Evolutionary conservation across 805 yeast species (phyloP).

Genomic region (Sugiyamaella boreocaroliniensis): DNA sequence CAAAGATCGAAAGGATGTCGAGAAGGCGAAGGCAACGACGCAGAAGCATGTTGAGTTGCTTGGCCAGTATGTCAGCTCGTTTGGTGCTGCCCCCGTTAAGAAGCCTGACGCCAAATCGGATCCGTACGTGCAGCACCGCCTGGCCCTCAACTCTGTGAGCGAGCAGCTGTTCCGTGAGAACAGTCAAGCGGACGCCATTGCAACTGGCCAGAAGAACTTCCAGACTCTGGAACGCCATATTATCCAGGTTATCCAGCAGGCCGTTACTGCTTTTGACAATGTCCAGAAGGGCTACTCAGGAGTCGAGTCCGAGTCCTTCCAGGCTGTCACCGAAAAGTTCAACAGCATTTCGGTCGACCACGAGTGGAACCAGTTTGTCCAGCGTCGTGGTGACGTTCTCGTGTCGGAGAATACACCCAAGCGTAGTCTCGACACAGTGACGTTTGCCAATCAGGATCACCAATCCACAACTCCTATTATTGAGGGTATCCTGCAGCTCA

Average conservation of each 20-base stretch:
- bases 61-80: conserved; percentile 32
- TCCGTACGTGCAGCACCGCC: conserved; percentile 42
- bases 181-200: conserved; percentile 39
- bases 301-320: conserved; percentile 27
- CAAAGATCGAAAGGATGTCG: conserved; percentile 35
- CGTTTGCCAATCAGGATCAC: conserved; percentile 38
- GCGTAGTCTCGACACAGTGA: conserved; percentile 33
- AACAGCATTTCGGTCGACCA: conserved; percentile 32
- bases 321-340: conserved; percentile 30
- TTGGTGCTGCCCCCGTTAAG: conserved; percentile 20
- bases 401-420: conserved; percentile 31
- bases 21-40: conserved; percentile 30
- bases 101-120: conserved; percentile 37
- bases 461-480: conserved; percentile 39
- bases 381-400: conserved; percentile 30
- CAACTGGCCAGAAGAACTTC: conserved; percentile 37
- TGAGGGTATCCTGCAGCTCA: conserved; percentile 42
- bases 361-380: conserved; percentile 42
- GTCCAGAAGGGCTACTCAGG: conserved; percentile 30
- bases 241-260: conserved; percentile 36
- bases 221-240: conserved; percentile 40
- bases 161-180: conserved; percentile 43
- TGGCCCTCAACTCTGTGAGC: conserved; percentile 32
- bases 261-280: conserved; percentile 30
- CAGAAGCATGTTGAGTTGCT: conserved; percentile 36